Base-by-base conservation (phyloP, 306 rosid species). In the Trifolium dubium region DNA sequence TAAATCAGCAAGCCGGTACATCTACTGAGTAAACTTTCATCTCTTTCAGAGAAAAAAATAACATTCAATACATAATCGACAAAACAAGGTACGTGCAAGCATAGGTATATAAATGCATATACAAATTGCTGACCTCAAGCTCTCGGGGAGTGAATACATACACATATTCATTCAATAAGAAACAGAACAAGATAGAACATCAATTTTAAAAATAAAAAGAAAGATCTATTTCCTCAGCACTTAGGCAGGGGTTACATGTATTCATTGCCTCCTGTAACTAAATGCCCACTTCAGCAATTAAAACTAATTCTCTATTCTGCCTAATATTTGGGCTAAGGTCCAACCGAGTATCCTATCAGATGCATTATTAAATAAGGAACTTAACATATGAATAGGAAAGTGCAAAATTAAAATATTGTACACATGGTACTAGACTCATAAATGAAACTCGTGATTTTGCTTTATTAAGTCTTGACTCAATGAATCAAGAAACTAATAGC, bases 1-100 rank as follows among this genome's bases (percentile, higher is more conserved):
- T 79, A 64, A 12, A 62, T 73, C 63, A 80, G 82, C 75, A 87
- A 50, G 69, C 82, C 88, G 77, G 75, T 67, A 81, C 62, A 77
- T 56, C 72, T 68, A 77, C 80, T 47, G 44, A 60, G 79, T 87
- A 81, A 69, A 60, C 75, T 82, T 82, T 79, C 83, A 72, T 79
- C 78, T 73, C 77, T 44, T 78, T 85, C 81, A 80, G 8, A 18
- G 75, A 78, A 72, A 84, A 69, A 43, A 65, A 83, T 32, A 75
- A 77, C 64, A 82, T 63, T 51, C 50, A 67, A 80, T 43, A 34
- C 17, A 59, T 65, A 23, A 60, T 51, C 50, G 19, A 49, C 63
- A 59, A 67, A 32, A 23, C 32, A 76, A 56, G 73, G 61, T 59
- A 43, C 60, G 65, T 4, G 29, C 73, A 61, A 9, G 72, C 65